phyloP scores from a whole-genome alignment of 208 protist species.

The Angomonas deanei region DNA sequence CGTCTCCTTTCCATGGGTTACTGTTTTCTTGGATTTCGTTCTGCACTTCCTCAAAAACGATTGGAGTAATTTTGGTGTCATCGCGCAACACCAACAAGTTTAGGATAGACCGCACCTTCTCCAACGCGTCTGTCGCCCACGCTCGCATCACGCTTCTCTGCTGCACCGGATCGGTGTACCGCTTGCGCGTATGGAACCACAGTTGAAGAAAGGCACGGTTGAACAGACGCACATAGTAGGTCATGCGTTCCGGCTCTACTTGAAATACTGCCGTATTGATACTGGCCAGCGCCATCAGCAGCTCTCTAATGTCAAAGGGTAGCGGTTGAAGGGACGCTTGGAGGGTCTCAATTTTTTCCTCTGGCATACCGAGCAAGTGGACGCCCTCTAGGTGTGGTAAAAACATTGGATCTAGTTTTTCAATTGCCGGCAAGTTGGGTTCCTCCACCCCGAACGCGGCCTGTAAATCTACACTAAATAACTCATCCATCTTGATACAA shows the following conservation, averaged over 20 bases:
- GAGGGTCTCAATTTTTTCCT: no score
- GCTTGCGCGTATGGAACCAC: not conserved
- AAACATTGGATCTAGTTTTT: no score
- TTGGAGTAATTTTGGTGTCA: no score
- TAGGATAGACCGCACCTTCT: no score
- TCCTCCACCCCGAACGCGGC: no score
- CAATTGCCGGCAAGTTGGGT: no score
- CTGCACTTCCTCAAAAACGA: no score
- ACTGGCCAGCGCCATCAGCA: not conserved
- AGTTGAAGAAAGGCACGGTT: not conserved
- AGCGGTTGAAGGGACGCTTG: constrained; percentile 3
- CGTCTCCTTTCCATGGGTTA: no score
- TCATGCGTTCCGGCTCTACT: constrained; percentile 1
- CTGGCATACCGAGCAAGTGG: no score
- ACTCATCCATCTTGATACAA: not conserved
- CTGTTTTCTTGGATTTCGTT: no score
- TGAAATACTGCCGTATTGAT: not conserved
- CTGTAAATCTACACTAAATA: not conserved
- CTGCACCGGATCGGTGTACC: not conserved
- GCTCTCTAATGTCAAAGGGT: not conserved
- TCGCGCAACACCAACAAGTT: no score
- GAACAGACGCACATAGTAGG: not conserved
- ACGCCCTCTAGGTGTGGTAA: no score
- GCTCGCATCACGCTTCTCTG: not conserved
- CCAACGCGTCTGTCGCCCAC: not conserved